Evolutionary conservation across 108 stramenopile genomes (phyloP).

Genomic region (Parietichytrium sp.): DNA sequence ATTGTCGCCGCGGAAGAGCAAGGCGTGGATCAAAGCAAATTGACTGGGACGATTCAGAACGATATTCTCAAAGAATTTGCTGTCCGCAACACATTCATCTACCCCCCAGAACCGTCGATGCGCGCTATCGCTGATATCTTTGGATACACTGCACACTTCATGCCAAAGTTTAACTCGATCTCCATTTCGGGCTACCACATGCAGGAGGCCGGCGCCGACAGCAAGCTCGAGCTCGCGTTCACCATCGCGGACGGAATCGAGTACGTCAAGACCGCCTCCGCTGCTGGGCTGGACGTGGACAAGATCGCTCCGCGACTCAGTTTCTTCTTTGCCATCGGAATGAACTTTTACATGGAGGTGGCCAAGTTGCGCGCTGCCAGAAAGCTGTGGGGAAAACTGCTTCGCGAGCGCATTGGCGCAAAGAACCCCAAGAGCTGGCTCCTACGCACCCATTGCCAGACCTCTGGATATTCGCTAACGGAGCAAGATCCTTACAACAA

Average conservation of each 20-base stretch:
- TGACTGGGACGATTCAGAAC: constrained; percentile 95
- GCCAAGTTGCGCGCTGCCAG: constrained; percentile 89
- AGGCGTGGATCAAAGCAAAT: constrained; percentile 54
- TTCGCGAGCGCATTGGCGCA: constrained; percentile 82
- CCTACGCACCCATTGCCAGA: constrained; percentile 92
- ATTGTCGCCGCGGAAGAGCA: constrained; percentile 82
- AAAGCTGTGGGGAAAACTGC: constrained; percentile 82
- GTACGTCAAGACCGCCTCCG: constrained; percentile 55
- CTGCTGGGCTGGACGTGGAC: constrained; percentile 78
- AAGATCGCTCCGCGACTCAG: constrained; percentile 88
- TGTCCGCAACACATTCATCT: constrained; percentile 77
- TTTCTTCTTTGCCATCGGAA: constrained; percentile 96
- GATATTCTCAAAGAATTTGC: constrained; percentile 98
- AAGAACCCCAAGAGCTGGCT: constrained; percentile 82
- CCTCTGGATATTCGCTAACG: constrained; percentile 88
- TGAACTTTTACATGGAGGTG: constrained; percentile 89
- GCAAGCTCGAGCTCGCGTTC: constrained; percentile 90
- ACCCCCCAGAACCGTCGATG: constrained; percentile 63
- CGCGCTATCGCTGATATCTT: constrained; percentile 49
- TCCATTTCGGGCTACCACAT: constrained; percentile 96
- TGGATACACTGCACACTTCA: constrained; percentile 76
- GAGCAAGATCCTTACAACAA: constrained; percentile 97
- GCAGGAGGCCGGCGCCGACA: constrained; percentile 97
- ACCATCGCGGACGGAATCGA: constrained; percentile 81
- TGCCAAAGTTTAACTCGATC: constrained; percentile 96